Evolutionary conservation across 2,329 filamentous ascomycete species (phyloP), one percentile per base, ranked within the genome.

Genomic region (Penicillium olsonii): DNA sequence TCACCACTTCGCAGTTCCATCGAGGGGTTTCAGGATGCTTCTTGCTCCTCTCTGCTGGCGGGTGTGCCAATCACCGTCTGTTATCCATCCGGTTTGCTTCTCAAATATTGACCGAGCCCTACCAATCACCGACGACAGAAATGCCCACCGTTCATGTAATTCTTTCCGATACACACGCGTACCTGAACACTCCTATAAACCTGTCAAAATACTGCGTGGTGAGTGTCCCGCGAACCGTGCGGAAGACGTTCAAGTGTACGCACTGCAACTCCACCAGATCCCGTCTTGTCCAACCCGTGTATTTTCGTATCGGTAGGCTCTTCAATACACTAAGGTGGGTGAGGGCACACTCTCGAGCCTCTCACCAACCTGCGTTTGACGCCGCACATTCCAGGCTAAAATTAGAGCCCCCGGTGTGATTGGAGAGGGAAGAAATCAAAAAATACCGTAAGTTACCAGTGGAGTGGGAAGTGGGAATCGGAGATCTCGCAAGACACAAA

Each of bases 371-470:
- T 59, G 59, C 49, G 50, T 64, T 69, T 69, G 65, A 61, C 68
- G 68, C 68, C 65, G 55, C 55, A 63, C 55, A 56, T 52, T 59
- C 55, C 54, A 59, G 57, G 67, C 68, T 70, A 70, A 70, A 70
- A 64, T 68, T 70, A 70, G 67, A 66, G 65, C 63, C 61, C 53
- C 20, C 56, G 55, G 5, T n/a, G 29, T 62, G 48, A 62, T 65
- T 65, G 61, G 62, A 24, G 22, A 24, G 46, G 43, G 6, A 7
- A 17, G 15, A 15, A 31, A n/a, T n/a, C n/a, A 14, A 17, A 29
- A 10, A 38, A 24, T n/a, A 12, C 18, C 17, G 31, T 26, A n/a
- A 39, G 29, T 37, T 19, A 34, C 15, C 48, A 37, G 46, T 53
- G 52, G 52, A n/a, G 12, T 31, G 29, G 29, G n/a, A 42, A 35